Conservation (phyloP, 1,139 yeast genomes). For the Nakaseomyces sp. region DNA sequence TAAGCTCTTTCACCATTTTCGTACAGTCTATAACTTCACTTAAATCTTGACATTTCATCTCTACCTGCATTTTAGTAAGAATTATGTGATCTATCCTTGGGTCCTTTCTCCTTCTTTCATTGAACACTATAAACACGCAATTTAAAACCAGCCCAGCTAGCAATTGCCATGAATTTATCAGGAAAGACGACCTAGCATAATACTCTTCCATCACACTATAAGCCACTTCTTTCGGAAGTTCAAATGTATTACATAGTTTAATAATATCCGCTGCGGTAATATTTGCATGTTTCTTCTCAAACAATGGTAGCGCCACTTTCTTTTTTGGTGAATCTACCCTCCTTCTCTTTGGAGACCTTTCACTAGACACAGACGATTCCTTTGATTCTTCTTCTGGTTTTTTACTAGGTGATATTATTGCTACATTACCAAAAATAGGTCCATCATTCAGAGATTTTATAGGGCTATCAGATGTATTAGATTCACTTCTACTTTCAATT, state of each 20-base stretch:
- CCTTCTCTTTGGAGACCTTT: slow-evolving; percentile 6
- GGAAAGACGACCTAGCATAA: slow-evolving; percentile 42
- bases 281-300: slow-evolving; percentile 23
- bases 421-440: slow-evolving; percentile 6
- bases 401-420: slow-evolving; percentile 11
- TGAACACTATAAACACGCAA: slow-evolving; percentile 48
- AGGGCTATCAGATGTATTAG: background rate
- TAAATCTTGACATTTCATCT: slow-evolving; percentile 45
- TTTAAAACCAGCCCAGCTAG: slow-evolving; percentile 59
- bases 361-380: slow-evolving; percentile 3
- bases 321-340: slow-evolving; percentile 15
- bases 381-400: slow-evolving; percentile 7
- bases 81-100: slow-evolving; percentile 44
- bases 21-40: slow-evolving; percentile 45
- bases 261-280: slow-evolving; percentile 44
- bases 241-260: slow-evolving; percentile 53
- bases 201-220: slow-evolving; percentile 44
- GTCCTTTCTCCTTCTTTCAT: slow-evolving; percentile 37
- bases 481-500: background rate
- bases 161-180: slow-evolving; percentile 58
- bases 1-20: slow-evolving; percentile 43
- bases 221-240: slow-evolving; percentile 48
- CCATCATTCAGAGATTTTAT: background rate
- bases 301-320: slow-evolving; percentile 11
- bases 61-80: slow-evolving; percentile 41